Evolutionary conservation across 1,139 yeast species (phyloP), one percentile per base, ranked within the genome.

Genomic region (Lodderomyces parapsilosis): DNA sequence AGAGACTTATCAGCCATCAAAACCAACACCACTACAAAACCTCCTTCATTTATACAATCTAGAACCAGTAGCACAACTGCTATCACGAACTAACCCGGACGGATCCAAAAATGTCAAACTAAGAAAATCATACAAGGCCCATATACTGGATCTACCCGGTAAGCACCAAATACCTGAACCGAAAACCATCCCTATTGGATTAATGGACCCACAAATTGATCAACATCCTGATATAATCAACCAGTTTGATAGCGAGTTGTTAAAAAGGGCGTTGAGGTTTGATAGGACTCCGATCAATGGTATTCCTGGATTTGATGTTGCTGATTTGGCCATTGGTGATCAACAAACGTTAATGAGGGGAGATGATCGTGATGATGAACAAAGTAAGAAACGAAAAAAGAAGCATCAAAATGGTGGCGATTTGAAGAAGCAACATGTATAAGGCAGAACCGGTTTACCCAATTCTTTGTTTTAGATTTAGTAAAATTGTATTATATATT

Each of bases 111-210:
- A 96, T 40, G 90, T 89, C 33, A 93, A 93, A 65, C 74, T 93
- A 43, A 76, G 99, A 55, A 93, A 93, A 63, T 88, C 96, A 0
- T 93, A 91, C 66, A 93, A 91, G 62, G 90, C 90, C 52, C 98
- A 91, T 58, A 86, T 93, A 14, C 74, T 77, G 28, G 97, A 91
- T 54, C 68, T 93, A 30, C 87, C 96, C 0, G 97, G 97, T 1
- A 83, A 83, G 56, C 88, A 84, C 54, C 74, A 71, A 39, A 80
- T 83, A 36, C 84, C 88, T 13, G 71, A 69, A 1, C 40, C 25
- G 96, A 1, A 83, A 82, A 56, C 88, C 83, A 53, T 74, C 71
- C 39, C 80, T 82, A 38, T 84, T 87, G 35, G 36, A 13, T 20
- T 38, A 31, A 28, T 28, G 35, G 41, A 38, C 23, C 41, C 41